phyloP scores from a whole-genome alignment of 176 grass and related monocot species.

The Pharus latifolius region DNA sequence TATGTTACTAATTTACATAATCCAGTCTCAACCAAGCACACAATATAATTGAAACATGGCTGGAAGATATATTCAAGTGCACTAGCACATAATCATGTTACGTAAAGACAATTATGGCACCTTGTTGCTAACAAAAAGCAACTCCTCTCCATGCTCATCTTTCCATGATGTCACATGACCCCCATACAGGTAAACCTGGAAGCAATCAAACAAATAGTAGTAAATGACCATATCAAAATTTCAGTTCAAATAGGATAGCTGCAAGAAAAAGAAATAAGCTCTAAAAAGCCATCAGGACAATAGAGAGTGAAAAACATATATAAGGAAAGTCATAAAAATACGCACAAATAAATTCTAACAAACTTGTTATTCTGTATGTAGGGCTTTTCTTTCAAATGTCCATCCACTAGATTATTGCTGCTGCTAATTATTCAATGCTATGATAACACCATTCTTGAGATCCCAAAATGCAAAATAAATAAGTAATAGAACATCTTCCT shows the following conservation, averaged over 20 bases:
- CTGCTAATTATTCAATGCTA: not conserved
- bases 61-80: not conserved
- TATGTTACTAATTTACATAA: not conserved
- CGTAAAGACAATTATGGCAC: slow-evolving; percentile 15
- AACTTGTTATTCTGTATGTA: slow-evolving; percentile 1
- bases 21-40: not conserved
- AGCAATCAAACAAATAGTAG: not conserved
- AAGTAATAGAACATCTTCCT: not conserved
- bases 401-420: not conserved
- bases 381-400: not conserved
- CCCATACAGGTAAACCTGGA: slow-evolving; percentile 69
- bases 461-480: not conserved
- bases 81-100: not conserved
- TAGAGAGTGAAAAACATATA: not conserved
- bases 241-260: not conserved
- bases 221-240: not conserved
- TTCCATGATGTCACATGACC: slow-evolving; percentile 79
- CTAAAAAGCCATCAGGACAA: not conserved
- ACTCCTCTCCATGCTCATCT: slow-evolving; percentile 62
- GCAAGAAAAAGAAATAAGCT: not conserved
- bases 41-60: not conserved
- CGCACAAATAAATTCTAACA: not conserved
- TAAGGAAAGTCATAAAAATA: not conserved
- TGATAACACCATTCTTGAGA: not conserved
- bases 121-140: slow-evolving; percentile 79